These are phyloP conservation scores for Cadophora malorum DNA, from an alignment of 2,329 filamentous ascomycete species.

Conservation along the genomic window DNA sequence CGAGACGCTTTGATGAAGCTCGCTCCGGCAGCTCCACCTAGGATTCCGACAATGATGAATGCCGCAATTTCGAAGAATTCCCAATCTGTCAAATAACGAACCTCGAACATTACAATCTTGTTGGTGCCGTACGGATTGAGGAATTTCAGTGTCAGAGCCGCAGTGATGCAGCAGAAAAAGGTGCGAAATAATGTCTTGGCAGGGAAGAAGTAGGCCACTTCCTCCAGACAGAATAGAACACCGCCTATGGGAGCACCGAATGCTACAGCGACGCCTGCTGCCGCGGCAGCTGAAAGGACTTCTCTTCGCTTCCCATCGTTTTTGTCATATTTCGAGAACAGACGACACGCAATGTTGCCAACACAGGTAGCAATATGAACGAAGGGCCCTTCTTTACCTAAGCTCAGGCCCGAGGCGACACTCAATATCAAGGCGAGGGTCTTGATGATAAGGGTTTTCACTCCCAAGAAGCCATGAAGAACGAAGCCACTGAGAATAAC, in stretches of 20 bases:
- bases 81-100: slow-evolving; percentile 91
- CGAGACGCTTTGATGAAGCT: slow-evolving; percentile 96
- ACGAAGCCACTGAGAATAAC: slow-evolving; percentile 99
- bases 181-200: slow-evolving; percentile 97
- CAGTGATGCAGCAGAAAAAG: slow-evolving; percentile 97
- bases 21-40: slow-evolving; percentile 85
- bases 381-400: slow-evolving; percentile 92
- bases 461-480: slow-evolving; percentile 89
- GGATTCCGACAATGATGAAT: slow-evolving; percentile 84
- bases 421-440: slow-evolving; percentile 82
- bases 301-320: slow-evolving; percentile 96
- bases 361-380: slow-evolving; percentile 98
- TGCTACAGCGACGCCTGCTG: slow-evolving; percentile 90
- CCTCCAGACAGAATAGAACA: slow-evolving; percentile 91
- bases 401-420: slow-evolving; percentile 88
- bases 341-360: slow-evolving; percentile 90
- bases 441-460: slow-evolving; percentile 87
- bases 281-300: slow-evolving; percentile 89
- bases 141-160: slow-evolving; percentile 90
- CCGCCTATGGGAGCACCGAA: slow-evolving; percentile 92
- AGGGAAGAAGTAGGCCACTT: slow-evolving; percentile 97
- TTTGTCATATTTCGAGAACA: slow-evolving; percentile 92
- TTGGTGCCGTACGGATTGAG: slow-evolving; percentile 94
- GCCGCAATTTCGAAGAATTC: slow-evolving; percentile 86
- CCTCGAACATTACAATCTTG: slow-evolving; percentile 96